Evolutionary conservation across 2,329 filamentous ascomycete species (phyloP).

Genomic region (Dactylella cylindrospora): DNA sequence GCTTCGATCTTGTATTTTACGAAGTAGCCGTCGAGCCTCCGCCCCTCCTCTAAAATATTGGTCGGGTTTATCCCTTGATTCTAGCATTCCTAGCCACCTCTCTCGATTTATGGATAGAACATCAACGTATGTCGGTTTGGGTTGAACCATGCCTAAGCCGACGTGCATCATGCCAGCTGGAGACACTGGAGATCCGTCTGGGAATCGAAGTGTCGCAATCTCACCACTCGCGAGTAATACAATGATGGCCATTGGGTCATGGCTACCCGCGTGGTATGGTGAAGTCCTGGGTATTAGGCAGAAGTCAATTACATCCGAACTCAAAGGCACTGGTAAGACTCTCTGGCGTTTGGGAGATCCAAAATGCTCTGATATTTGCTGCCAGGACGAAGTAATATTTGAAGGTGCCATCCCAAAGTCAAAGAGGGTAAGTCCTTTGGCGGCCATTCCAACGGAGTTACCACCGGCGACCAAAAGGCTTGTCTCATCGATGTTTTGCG

Average conservation of each 20-base stretch:
- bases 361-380: slow-evolving; percentile 75
- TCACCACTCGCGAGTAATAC: slow-evolving; percentile 81
- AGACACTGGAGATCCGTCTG: slow-evolving; percentile 83
- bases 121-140: slow-evolving; percentile 74
- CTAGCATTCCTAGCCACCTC: slow-evolving; percentile 87
- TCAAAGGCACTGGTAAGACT: slow-evolving; percentile 72
- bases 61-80: slow-evolving; percentile 76
- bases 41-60: slow-evolving; percentile 73
- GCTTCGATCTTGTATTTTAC: slow-evolving; percentile 78
- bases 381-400: slow-evolving; percentile 90
- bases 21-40: slow-evolving; percentile 67
- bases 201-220: slow-evolving; percentile 85
- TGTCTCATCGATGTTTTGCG: slow-evolving; percentile 88
- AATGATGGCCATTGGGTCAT: slow-evolving; percentile 86
- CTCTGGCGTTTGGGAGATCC: slow-evolving; percentile 71
- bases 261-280: slow-evolving; percentile 81
- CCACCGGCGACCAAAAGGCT: slow-evolving; percentile 85
- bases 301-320: slow-evolving; percentile 75
- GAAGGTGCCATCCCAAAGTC: slow-evolving; percentile 86
- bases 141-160: slow-evolving; percentile 83
- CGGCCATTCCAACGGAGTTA: slow-evolving; percentile 64
- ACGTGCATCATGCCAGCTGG: slow-evolving; percentile 91
- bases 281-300: slow-evolving; percentile 78
- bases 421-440: slow-evolving; percentile 81
- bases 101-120: slow-evolving; percentile 74